Base-by-base conservation (phyloP, 1,284 basidiomycete species). In the Malassezia slooffiae region DNA sequence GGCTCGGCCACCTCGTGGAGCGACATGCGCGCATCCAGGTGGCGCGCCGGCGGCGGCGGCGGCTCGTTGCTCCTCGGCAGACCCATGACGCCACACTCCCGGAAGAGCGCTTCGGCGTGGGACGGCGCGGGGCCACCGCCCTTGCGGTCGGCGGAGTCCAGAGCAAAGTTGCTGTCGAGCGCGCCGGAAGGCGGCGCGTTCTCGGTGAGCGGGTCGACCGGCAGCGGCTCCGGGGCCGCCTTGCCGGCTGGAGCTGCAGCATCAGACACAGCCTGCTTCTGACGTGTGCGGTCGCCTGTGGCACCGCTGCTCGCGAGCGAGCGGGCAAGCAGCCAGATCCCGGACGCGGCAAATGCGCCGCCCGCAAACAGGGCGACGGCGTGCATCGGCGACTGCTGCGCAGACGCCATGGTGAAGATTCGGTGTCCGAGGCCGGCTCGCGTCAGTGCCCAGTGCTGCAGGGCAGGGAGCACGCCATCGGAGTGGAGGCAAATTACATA, bases 1-100 rank as follows among this genome's bases (percentile, higher is more conserved):
- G 24, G 6, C 20, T 21, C 24, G 16, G 31, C 40, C 8, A 41
- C 22, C 19, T 47, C 35, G n/a, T n/a, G n/a, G n/a, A n/a, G n/a
- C n/a, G n/a, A n/a, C 33, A 36, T 30, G 34, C 37, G 33, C 29
- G 45, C 38, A 23, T 41, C 45, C n/a, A 29, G 28, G 11, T 28
- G 15, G 17, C 17, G 27, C 17, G 38, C 39, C 5, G 24, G 27
- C 22, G 39, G 40, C 20, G 33, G 23, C n/a, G 22, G 17, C 11
- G 45, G 22, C 22, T 32, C 30, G 35, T 47, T 37, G n/a, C n/a
- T n/a, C n/a, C n/a, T n/a, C 6, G 45, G 45, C 12, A 41, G 23
- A 20, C 45, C 45, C 45, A 47, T 42, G 5, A 42, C 45, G 21
- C 45, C 45, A 16, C 27, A 35, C 20, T 27, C 31, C 29, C n/a